Evolutionary conservation across 805 yeast species (phyloP).

Genomic region (Lipomyces mesembrius): DNA sequence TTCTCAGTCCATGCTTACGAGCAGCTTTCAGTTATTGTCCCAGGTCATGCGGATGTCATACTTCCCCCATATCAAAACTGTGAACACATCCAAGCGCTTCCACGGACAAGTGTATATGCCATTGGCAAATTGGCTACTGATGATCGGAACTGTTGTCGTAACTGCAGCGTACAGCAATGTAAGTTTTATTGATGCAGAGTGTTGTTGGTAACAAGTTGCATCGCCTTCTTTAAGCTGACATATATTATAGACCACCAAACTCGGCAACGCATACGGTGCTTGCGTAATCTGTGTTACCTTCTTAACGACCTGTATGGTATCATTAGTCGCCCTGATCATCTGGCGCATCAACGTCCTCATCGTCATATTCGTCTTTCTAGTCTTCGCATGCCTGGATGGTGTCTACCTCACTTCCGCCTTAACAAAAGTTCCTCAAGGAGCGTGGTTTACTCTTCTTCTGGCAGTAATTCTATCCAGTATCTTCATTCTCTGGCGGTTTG

Average conservation of each 20-base stretch:
- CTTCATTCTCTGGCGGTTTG: conserved; percentile 15
- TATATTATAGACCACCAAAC: conserved; percentile 46
- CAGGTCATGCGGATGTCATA: conserved; percentile 59
- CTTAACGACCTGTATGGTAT: conserved; percentile 54
- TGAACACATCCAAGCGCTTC: conserved; percentile 52
- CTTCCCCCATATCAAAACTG: conserved; percentile 55
- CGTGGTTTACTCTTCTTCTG: conserved; percentile 63
- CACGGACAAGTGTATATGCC: conserved; percentile 59
- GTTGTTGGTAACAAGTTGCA: not conserved
- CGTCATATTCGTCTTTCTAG: conserved; percentile 47
- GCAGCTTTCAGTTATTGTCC: conserved; percentile 56
- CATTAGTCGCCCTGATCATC: conserved; percentile 54
- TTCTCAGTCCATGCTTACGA: conserved; percentile 60
- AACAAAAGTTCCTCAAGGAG: conserved; percentile 60
- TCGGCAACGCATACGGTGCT: conserved; percentile 63
- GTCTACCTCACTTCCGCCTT: conserved; percentile 55
- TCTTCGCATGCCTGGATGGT: conserved; percentile 41
- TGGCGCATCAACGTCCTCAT: conserved; percentile 49
- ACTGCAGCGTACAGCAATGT: conserved; percentile 57
- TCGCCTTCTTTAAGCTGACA: not conserved
- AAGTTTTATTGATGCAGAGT: not conserved
- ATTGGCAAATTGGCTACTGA: conserved; percentile 53
- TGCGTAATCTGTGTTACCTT: conserved; percentile 60
- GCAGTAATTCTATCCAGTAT: conserved; percentile 8
- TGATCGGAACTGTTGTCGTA: conserved; percentile 56